phyloP scores from a whole-genome alignment of 2,329 filamentous ascomycete genomes.

The Xylaria arbuscula region DNA sequence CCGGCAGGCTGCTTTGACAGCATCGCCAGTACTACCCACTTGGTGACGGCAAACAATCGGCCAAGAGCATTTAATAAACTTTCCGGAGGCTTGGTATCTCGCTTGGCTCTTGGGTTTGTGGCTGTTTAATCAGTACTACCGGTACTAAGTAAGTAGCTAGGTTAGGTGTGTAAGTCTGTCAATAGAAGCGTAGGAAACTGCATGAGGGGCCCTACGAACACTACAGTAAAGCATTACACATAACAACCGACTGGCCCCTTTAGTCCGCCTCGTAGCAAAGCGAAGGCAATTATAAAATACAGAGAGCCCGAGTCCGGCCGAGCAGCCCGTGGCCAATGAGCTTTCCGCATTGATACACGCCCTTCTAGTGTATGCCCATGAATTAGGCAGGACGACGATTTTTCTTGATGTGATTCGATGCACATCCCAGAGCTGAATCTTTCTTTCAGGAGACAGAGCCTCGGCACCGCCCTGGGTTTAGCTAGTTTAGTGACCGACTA shows the following conservation, averaged over 20 bases:
- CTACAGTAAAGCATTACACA: background rate
- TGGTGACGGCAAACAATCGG: conserved; percentile 2
- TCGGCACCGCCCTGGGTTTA: conserved; percentile 4
- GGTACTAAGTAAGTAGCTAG: background rate
- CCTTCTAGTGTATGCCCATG: conserved; percentile 6
- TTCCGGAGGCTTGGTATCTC: conserved; percentile 4
- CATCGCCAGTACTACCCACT: conserved; percentile 19
- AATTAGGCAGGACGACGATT: conserved; percentile 4
- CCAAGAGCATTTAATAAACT: conserved; percentile 18
- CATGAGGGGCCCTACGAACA: background rate
- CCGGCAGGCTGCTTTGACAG: conserved; percentile 19
- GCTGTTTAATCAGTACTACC: no score
- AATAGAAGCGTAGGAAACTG: background rate
- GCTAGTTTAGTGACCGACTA: conserved; percentile 25
- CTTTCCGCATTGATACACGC: conserved; percentile 22
- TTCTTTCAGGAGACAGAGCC: conserved; percentile 13
- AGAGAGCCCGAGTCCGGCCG: conserved; percentile 12
- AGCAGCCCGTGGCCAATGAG: conserved; percentile 20
- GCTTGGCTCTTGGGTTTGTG: background rate
- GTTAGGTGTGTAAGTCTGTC: background rate
- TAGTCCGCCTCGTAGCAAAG: background rate
- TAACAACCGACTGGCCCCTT: background rate
- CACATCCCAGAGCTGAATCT: conserved; percentile 7
- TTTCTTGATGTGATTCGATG: background rate
- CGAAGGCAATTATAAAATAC: background rate